Evolutionary conservation across 257 asterid genomes (phyloP).

Genomic region (Solanum pinnatisectum): DNA sequence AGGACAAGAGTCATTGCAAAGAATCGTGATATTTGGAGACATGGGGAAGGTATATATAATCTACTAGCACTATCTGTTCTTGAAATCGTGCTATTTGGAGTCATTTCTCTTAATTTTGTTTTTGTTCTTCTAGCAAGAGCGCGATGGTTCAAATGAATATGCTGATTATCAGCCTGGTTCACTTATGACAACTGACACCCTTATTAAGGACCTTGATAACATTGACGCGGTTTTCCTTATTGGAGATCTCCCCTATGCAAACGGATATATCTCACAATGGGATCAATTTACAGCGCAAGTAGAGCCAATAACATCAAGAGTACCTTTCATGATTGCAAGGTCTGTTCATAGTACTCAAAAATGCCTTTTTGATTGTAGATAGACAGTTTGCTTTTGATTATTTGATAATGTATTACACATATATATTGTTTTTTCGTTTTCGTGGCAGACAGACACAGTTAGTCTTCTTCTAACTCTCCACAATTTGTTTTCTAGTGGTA

Average conservation of each 20-base stretch:
- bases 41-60: slow-evolving; percentile 70
- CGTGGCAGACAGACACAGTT: no score
- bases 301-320: slow-evolving; percentile 66
- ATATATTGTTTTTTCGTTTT: not conserved
- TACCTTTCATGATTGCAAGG: slow-evolving; percentile 85
- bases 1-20: slow-evolving; percentile 83
- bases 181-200: slow-evolving; percentile 68
- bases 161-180: slow-evolving; percentile 77
- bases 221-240: slow-evolving; percentile 47
- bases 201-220: slow-evolving; percentile 42
- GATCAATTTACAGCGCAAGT: slow-evolving; percentile 86
- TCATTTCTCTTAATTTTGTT: no score
- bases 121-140: slow-evolving; percentile 52
- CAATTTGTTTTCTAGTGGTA: slow-evolving; percentile 18
- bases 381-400: no score
- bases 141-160: slow-evolving; percentile 88
- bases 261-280: slow-evolving; percentile 72
- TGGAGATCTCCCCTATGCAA: slow-evolving; percentile 49
- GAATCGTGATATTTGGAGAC: slow-evolving; percentile 75
- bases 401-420: no score
- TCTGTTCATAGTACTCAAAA: not conserved
- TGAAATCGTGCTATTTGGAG: no score
- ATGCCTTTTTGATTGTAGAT: not conserved
- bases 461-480: not conserved
- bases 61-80: not conserved